Evolutionary conservation across 1,284 basidiomycete genomes (phyloP).

Genomic region (Rhodotorula sp.): DNA sequence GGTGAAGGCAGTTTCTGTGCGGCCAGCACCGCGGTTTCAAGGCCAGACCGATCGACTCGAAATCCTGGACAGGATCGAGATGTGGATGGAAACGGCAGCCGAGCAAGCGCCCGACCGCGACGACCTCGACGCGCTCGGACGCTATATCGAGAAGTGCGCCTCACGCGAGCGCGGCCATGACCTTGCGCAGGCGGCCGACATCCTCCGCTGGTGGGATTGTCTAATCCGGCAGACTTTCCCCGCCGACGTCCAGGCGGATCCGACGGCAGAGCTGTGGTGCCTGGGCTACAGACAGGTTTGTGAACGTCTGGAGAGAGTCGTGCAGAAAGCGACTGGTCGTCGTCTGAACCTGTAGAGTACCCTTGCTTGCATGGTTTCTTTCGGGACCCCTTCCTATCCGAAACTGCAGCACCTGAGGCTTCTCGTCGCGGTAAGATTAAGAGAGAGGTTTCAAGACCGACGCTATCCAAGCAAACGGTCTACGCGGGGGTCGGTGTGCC

Average conservation of each 20-base stretch:
- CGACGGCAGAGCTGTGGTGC: conserved; percentile 64
- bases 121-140: conserved; percentile 69
- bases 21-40: conserved; percentile 23
- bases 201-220: conserved; percentile 71
- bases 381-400: too few relatives aligned
- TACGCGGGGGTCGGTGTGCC: background rate
- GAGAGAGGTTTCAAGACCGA: background rate
- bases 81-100: conserved; percentile 66
- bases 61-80: conserved; percentile 65
- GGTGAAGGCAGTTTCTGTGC: conserved; percentile 18
- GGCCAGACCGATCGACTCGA: conserved; percentile 55
- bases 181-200: conserved; percentile 64
- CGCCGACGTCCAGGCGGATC: conserved; percentile 15
- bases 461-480: background rate
- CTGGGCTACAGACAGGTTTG: conserved; percentile 65
- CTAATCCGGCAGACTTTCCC: conserved; percentile 44
- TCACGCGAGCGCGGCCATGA: conserved; percentile 59
- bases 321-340: conserved; percentile 28
- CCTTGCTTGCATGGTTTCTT: too few relatives aligned
- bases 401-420: too few relatives aligned
- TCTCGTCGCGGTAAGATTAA: too few relatives aligned
- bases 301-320: conserved; percentile 49
- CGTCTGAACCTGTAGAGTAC: background rate
- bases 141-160: conserved; percentile 65
- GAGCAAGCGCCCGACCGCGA: conserved; percentile 59